Evolutionary conservation across 441 rosid species (phyloP), one percentile per base, ranked within the genome.

Genomic region (Brassica balearica): DNA sequence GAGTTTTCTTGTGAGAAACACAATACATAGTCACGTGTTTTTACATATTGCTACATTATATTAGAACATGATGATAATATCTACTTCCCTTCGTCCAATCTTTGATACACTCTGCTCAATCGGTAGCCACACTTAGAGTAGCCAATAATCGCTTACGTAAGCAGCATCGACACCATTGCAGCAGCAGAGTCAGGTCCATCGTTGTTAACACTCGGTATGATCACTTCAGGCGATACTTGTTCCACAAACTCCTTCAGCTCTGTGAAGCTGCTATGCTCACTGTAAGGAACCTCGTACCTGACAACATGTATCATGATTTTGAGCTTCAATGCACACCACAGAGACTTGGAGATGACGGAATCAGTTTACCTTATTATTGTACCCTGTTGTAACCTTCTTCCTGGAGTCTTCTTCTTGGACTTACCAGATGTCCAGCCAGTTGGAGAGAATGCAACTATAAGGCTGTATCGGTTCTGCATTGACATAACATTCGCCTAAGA

Each of bases 221-320:
- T 88, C 51, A 73, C 88, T 78, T 87, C 87, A 6, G 97, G 97
- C 56, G 93, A 90, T 32, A 88, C 76, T 43, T 88, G 79, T 85
- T 91, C 78, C 81, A 95, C 96, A 84, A 93, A 95, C 74, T 93
- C 98, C 81, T 55, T 86, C 8, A 95, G 90, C 77, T 95, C 98
- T 2, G 90, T 79, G 77, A 89, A 95, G 87, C 98, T 92, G 84
- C 92, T 77, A 81, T 95, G 99, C 85, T 95, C 99, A 41, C 98
- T 93, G 32, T 93, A 95, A 46, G 99, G 99, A 68, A 95, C 99
- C 83, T 93, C 97, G 38, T 93, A 95, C 85, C 99, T 95, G 85
- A 56, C 43, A 61, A 53, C n/a, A 66, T 62, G 70, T 0, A n/a
- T 0, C 20, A 12, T 1, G 2, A 22, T 63, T 29, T 25, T 70